These are phyloP conservation scores for Rosa lucieae DNA, from an alignment of 306 rosid species.

Conservation along the genomic window DNA sequence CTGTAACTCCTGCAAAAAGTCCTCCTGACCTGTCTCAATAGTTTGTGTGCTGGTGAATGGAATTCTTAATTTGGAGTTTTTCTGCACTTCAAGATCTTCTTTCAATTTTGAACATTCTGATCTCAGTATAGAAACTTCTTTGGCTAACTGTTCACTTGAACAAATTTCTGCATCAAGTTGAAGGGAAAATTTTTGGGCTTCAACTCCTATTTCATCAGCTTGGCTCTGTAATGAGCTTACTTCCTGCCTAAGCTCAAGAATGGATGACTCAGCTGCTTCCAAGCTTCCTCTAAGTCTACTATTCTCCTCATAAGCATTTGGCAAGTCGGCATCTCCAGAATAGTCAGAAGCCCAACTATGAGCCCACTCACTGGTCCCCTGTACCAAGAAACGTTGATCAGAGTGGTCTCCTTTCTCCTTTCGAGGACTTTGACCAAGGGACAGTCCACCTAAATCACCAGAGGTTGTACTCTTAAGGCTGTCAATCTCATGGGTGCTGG, in stretches of 20 bases:
- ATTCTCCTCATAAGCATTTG: constrained; percentile 67
- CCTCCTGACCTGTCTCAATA: constrained; percentile 41
- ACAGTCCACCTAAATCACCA: constrained; percentile 63
- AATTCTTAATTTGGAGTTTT: constrained; percentile 46
- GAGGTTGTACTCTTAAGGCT: constrained; percentile 70
- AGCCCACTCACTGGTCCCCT: constrained; percentile 60
- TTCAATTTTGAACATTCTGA: constrained; percentile 77
- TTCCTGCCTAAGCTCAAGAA: constrained; percentile 69
- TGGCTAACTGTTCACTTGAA: constrained; percentile 69
- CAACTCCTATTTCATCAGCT: constrained; percentile 71
- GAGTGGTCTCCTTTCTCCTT: constrained; percentile 65
- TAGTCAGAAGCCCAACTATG: constrained; percentile 73
- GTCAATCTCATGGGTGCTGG: constrained; percentile 68
- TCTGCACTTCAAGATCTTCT: constrained; percentile 63
- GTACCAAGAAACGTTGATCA: constrained; percentile 51
- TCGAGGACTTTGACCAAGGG: constrained; percentile 61
- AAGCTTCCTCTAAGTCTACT: constrained; percentile 60
- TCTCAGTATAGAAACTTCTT: constrained; percentile 68
- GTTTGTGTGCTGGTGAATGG: constrained; percentile 42
- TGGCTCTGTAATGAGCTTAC: constrained; percentile 63
- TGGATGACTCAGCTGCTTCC: constrained; percentile 76
- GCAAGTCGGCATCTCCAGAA: constrained; percentile 55
- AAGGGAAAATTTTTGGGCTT: constrained; percentile 57
- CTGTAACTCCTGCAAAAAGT: constrained; percentile 49
- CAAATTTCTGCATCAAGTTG: constrained; percentile 79